Percentiles rank a stretch among this genome's conserved stretches.
These are phyloP conservation scores for Microcyclospora tardicrescens DNA, from an alignment of 2,329 filamentous ascomycete species.

Conservation along the genomic window DNA sequence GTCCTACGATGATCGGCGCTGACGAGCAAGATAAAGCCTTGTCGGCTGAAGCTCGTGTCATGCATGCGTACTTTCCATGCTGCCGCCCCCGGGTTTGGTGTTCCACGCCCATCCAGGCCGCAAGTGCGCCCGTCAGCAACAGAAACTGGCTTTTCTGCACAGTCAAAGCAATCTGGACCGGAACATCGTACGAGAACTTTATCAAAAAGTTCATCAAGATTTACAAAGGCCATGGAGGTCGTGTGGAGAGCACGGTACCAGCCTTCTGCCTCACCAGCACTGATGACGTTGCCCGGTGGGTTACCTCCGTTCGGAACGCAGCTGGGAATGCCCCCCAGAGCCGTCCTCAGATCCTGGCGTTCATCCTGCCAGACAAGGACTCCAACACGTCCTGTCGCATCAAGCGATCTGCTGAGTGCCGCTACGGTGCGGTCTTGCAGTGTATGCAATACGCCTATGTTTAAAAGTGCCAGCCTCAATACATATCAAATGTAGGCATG, in stretches of 20 bases:
- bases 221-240: slow-evolving; percentile 50
- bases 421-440: slow-evolving; percentile 72
- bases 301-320: slow-evolving; percentile 36
- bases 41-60: no score
- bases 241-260: slow-evolving; percentile 36
- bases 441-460: slow-evolving; percentile 64
- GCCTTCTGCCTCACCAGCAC: slow-evolving; percentile 25
- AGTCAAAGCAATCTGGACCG: slow-evolving; percentile 29
- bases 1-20: no score
- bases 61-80: no score
- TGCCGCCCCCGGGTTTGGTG: no score
- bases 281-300: slow-evolving; percentile 18
- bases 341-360: slow-evolving; percentile 64
- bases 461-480: slow-evolving; percentile 58
- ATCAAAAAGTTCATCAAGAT: slow-evolving; percentile 47
- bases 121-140: no score
- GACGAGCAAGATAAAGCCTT: no score
- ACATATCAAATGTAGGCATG: slow-evolving; percentile 88
- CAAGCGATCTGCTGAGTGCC: slow-evolving; percentile 81
- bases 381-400: slow-evolving; percentile 64
- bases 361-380: slow-evolving; percentile 62
- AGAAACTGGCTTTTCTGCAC: no score
- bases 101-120: no score
- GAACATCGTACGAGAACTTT: slow-evolving; percentile 38
- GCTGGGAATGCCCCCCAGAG: slow-evolving; percentile 41